A percentile compares a stretch with the other conserved stretches of the same genome.
phyloP scores from a whole-genome alignment of 2,329 filamentous ascomycete species.

The Escovopsis sp. region DNA sequence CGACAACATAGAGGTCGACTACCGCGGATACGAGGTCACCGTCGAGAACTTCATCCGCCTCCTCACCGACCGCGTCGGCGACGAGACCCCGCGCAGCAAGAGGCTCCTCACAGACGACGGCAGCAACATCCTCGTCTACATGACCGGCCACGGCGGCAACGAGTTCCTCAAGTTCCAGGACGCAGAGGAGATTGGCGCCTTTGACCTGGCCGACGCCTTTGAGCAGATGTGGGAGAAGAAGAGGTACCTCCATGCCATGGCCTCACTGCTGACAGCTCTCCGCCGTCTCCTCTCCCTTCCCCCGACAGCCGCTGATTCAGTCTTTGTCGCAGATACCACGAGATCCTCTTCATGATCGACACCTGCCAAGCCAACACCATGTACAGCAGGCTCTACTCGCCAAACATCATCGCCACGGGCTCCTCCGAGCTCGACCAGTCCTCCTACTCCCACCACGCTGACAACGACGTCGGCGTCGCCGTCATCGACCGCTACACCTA shows the following conservation, averaged over 20 bases:
- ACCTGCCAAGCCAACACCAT: constrained; percentile 99
- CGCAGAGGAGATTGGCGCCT: constrained; percentile 90
- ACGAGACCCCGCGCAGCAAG: constrained; percentile 91
- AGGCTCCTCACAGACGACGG: constrained; percentile 85
- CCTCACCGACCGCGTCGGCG: constrained; percentile 83
- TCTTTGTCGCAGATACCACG: constrained; percentile 54
- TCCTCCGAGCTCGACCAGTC: constrained; percentile 91
- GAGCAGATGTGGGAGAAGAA: constrained; percentile 99
- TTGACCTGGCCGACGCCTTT: constrained; percentile 91
- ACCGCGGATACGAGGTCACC: constrained; percentile 93
- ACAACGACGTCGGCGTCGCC: constrained; percentile 93
- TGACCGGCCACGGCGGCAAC: constrained; percentile 96
- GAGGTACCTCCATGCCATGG: constrained; percentile 35
- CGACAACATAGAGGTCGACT: constrained; percentile 98
- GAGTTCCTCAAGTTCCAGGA: constrained; percentile 98
- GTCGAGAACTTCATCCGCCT: constrained; percentile 97
- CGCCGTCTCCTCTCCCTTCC: background rate
- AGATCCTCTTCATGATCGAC: constrained; percentile 99
- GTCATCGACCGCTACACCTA: constrained; percentile 98
- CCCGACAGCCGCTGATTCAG: too few species aligned
- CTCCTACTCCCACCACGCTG: constrained; percentile 93
- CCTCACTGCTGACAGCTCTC: background rate
- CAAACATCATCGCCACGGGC: constrained; percentile 96
- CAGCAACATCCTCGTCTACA: constrained; percentile 95
- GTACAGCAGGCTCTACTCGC: constrained; percentile 96